A percentile compares a stretch with the other conserved stretches of the same genome.
Conservation (phyloP, 1,284 basidiomycete genomes). For the Boletellus deceptivus region DNA sequence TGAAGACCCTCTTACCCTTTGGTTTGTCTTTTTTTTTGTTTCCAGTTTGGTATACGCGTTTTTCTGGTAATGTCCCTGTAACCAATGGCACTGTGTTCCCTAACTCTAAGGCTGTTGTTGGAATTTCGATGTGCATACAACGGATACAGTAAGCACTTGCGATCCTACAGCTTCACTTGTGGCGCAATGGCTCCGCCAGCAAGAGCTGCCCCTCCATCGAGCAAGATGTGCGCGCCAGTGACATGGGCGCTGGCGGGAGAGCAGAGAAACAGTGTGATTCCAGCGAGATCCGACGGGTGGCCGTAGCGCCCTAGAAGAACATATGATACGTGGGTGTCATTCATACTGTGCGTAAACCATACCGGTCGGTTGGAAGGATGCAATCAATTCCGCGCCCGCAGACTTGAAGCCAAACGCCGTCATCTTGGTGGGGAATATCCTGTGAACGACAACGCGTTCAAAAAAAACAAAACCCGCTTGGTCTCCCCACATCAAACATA, state of each 20-base stretch:
- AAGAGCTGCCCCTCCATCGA: conserved; percentile 58
- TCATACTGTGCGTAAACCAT: conserved; percentile 9
- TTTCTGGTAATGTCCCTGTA: conserved; percentile 2
- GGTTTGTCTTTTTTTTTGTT: not conserved
- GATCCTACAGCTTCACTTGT: conserved; percentile 39
- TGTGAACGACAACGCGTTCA: conserved; percentile 23
- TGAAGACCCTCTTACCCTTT: conserved; percentile 7
- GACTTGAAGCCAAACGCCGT: conserved; percentile 73
- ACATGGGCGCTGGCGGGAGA: conserved; percentile 72
- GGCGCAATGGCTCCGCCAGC: conserved; percentile 32
- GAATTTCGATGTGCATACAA: not conserved
- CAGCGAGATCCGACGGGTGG: conserved; percentile 70
- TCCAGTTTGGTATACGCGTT: not conserved
- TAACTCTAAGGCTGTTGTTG: not conserved
- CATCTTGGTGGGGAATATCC: conserved; percentile 86
- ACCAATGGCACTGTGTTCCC: not conserved
- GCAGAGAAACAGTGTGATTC: conserved; percentile 69
- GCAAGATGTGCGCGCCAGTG: conserved; percentile 66
- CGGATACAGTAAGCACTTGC: too few relatives aligned
- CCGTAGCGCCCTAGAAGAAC: conserved; percentile 61
- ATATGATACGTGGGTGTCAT: not conserved
- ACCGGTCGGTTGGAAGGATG: conserved; percentile 60
- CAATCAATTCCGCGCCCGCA: conserved; percentile 53
- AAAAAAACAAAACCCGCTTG: too few relatives aligned
- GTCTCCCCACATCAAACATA: conserved; percentile 24